Percentiles rank a stretch among this genome's conserved stretches.
These are phyloP conservation scores for Fraxinus platypoda DNA, from an alignment of 305 asterid genomes.

Conservation along the genomic window DNA sequence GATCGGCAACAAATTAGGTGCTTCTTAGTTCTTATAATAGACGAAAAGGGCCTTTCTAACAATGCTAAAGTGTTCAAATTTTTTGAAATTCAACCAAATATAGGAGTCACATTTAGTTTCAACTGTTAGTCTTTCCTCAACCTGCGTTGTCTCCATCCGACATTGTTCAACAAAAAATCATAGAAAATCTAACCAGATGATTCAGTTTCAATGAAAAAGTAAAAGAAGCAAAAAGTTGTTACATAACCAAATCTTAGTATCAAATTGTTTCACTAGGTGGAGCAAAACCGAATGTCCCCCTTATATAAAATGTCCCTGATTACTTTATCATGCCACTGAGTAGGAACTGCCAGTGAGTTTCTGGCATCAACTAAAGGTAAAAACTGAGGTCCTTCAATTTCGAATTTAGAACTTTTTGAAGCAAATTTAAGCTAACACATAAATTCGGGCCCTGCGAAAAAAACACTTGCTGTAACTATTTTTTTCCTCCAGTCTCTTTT, in stretches of 20 bases:
- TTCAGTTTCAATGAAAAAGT: neutral
- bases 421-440: neutral
- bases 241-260: neutral
- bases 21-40: neutral
- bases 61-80: neutral
- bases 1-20: neutral
- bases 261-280: neutral
- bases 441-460: conserved; percentile 6
- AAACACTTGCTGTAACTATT: neutral
- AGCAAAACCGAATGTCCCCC: neutral
- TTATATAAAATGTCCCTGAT: neutral
- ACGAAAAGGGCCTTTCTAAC: neutral
- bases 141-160: neutral
- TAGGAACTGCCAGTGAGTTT: neutral
- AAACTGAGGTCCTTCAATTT: neutral
- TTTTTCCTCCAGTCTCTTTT: neutral
- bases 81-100: neutral
- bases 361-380: neutral
- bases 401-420: neutral
- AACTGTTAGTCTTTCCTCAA: neutral
- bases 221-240: neutral
- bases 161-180: neutral
- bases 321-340: neutral
- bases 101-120: conserved; percentile 12
- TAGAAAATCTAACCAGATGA: conserved; percentile 8